These are phyloP conservation scores for Plasmodium knowlesi DNA, from an alignment of 169 alveolate species.

Conservation along the genomic window DNA sequence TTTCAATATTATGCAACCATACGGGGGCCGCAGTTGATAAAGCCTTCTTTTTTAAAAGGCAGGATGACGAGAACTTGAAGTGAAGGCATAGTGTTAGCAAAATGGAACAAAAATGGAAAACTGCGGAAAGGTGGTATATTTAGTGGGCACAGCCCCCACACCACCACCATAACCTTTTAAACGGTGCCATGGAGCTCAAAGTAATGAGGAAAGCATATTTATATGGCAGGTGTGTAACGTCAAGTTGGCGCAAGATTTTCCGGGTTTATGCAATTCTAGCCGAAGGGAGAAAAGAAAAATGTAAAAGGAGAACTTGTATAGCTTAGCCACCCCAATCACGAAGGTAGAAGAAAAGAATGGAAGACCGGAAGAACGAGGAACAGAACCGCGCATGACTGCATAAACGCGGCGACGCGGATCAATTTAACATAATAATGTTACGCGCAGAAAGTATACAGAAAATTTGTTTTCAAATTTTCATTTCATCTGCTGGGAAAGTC, in stretches of 20 bases:
- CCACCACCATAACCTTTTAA: background rate
- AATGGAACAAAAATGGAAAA: background rate
- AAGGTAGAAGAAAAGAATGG: background rate
- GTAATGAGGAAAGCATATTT: background rate
- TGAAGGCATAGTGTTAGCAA: background rate
- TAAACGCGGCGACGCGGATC: background rate
- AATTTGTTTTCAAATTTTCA: constrained; percentile 50
- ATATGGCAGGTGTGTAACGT: background rate
- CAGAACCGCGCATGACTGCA: background rate
- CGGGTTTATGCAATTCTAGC: background rate
- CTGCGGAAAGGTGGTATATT: background rate
- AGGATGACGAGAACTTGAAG: background rate
- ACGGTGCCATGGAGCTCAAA: background rate
- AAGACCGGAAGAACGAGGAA: background rate
- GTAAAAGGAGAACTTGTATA: background rate
- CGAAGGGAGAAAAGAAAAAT: background rate
- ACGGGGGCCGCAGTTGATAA: background rate
- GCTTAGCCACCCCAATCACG: background rate
- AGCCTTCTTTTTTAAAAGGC: background rate
- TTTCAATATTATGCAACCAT: background rate
- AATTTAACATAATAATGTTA: constrained; percentile 74
- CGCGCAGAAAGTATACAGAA: constrained; percentile 74
- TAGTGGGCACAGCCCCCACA: background rate
- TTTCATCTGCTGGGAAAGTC: constrained; percentile 75
- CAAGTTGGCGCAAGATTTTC: background rate